Evolutionary conservation across 31 red algal genomes (phyloP).

Genomic region (Asparagopsis taxiformis): DNA sequence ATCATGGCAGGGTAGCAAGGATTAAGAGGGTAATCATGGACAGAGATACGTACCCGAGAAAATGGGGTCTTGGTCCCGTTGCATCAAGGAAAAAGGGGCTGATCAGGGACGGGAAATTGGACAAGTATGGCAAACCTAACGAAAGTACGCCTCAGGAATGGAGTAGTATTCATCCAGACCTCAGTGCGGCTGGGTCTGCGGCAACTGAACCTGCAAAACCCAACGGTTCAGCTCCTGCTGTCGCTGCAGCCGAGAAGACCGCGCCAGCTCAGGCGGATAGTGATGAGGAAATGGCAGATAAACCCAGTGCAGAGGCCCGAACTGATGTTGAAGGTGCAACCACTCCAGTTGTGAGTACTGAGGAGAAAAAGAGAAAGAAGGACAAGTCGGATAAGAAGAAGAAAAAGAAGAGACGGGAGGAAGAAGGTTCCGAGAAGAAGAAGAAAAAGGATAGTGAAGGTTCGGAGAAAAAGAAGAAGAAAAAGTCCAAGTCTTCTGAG

Average conservation of each 20-base stretch:
- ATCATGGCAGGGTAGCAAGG: conserved; percentile 95
- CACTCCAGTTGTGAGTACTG: not conserved
- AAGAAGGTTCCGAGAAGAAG: conserved; percentile 30
- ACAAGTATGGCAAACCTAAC: conserved; percentile 95
- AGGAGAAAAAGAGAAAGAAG: conserved; percentile 1
- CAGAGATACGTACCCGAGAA: conserved; percentile 94
- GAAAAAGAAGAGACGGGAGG: conserved; percentile 45
- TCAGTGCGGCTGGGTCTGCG: conserved; percentile 8
- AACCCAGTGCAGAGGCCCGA: not conserved
- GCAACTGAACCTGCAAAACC: conserved; percentile 3
- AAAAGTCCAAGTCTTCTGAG: not conserved
- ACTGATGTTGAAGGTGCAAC: conserved; percentile 1
- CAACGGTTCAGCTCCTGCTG: not conserved
- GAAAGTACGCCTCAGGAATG: conserved; percentile 87
- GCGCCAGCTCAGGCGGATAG: not conserved
- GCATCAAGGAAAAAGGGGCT: conserved; percentile 96
- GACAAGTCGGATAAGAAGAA: conserved; percentile 57
- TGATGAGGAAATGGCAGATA: not conserved
- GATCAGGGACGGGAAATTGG: conserved; percentile 80
- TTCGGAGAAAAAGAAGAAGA: conserved; percentile 20
- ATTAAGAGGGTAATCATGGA: conserved; percentile 99
- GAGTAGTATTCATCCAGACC: conserved; percentile 36
- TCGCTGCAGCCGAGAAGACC: not conserved
- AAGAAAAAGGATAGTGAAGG: no score
- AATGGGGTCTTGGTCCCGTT: conserved; percentile 96